These are phyloP conservation scores for Globisporangium spiculum DNA, from an alignment of 352 stramenopile genomes.

Conservation along the genomic window DNA sequence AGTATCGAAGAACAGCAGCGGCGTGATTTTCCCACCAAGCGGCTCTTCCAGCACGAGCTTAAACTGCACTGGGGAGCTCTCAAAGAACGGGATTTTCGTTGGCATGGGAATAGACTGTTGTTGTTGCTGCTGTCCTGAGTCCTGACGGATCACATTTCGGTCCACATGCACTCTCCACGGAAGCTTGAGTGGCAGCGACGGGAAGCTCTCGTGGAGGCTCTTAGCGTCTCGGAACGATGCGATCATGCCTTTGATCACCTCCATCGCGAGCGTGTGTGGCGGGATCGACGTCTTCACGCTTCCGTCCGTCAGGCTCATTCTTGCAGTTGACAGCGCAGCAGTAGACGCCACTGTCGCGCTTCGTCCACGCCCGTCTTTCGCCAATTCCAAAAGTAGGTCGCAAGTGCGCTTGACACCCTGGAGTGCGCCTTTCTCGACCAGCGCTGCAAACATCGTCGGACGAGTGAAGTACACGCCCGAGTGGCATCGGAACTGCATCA, in stretches of 20 bases:
- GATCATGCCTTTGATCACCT: constrained; percentile 54
- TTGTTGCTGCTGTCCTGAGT: background rate
- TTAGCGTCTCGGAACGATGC: constrained; percentile 28
- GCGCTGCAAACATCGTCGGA: constrained; percentile 24
- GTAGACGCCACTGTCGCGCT: background rate
- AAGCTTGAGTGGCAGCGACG: constrained; percentile 37
- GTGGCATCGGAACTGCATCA: constrained; percentile 25
- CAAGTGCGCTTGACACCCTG: constrained; percentile 30
- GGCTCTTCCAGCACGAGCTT: constrained; percentile 42
- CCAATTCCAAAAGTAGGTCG: constrained; percentile 22
- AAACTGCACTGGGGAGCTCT: constrained; percentile 40
- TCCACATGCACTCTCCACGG: constrained; percentile 34
- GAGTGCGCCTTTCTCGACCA: constrained; percentile 27
- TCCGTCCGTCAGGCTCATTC: background rate
- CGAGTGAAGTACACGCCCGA: constrained; percentile 31
- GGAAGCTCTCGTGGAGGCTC: constrained; percentile 25
- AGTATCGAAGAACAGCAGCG: constrained; percentile 50
- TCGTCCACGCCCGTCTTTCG: constrained; percentile 19
- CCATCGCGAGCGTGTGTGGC: constrained; percentile 43
- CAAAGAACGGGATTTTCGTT: constrained; percentile 48
- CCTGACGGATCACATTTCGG: background rate
- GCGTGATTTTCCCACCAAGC: constrained; percentile 39
- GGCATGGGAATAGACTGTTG: background rate
- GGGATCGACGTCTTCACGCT: constrained; percentile 12
- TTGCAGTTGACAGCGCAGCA: background rate